These are phyloP conservation scores for Penicillium maclennaniae DNA, from an alignment of 495 filamentous ascomycete genomes.

Conservation along the genomic window DNA sequence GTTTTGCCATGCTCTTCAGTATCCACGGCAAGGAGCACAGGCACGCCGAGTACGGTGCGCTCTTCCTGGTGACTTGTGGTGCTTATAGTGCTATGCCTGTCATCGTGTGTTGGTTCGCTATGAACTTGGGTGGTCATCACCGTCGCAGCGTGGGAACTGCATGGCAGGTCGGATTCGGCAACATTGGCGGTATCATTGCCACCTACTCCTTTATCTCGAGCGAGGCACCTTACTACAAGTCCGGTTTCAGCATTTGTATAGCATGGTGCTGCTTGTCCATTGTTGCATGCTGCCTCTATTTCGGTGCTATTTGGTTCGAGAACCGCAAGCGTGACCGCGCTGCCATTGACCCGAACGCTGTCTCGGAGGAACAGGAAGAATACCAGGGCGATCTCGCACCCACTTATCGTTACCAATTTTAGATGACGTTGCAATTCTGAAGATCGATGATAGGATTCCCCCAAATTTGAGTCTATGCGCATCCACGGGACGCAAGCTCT, in stretches of 20 bases:
- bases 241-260: slow-evolving; percentile 76
- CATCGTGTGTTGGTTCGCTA: slow-evolving; percentile 88
- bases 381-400: slow-evolving; percentile 38
- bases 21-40: slow-evolving; percentile 54
- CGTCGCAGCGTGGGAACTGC: slow-evolving; percentile 77
- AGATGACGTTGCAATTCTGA: slow-evolving; percentile 2
- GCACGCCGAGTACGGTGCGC: slow-evolving; percentile 63
- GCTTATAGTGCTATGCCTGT: slow-evolving; percentile 74
- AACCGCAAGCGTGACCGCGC: slow-evolving; percentile 59
- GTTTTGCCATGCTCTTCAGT: slow-evolving; percentile 68
- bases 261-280: slow-evolving; percentile 67
- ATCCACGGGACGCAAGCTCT: not conserved
- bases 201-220: slow-evolving; percentile 74
- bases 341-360: slow-evolving; percentile 16
- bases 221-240: slow-evolving; percentile 62
- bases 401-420: slow-evolving; percentile 41
- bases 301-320: slow-evolving; percentile 53
- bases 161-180: slow-evolving; percentile 92
- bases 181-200: slow-evolving; percentile 85
- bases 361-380: slow-evolving; percentile 30
- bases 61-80: slow-evolving; percentile 66
- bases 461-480: not conserved
- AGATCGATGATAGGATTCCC: not conserved
- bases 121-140: slow-evolving; percentile 88
- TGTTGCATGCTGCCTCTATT: slow-evolving; percentile 58